Conservation (phyloP, 176 grass and related monocot genomes). For the Juncus effusus region DNA sequence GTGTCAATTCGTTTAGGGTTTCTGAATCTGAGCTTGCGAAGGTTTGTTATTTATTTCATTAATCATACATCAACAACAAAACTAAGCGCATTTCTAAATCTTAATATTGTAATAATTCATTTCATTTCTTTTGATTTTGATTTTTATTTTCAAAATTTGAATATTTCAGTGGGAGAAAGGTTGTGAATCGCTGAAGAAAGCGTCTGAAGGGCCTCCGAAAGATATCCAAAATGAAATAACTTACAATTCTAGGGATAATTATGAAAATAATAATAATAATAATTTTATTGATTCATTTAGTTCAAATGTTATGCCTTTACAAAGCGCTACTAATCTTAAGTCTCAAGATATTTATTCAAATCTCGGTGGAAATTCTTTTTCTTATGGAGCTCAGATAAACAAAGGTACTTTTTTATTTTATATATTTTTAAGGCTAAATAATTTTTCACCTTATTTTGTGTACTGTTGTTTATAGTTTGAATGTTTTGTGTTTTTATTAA, state of each 20-base stretch:
- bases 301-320: conserved; percentile 98
- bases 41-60: conserved; percentile 32
- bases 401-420: conserved; percentile 28
- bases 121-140: conserved; percentile 13
- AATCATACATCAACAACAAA: conserved; percentile 5
- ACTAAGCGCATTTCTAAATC: neutral
- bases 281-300: conserved; percentile 44
- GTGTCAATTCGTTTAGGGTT: conserved; percentile 58
- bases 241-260: conserved; percentile 59
- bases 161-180: conserved; percentile 85
- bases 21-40: conserved; percentile 53
- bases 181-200: conserved; percentile 44
- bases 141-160: conserved; percentile 22
- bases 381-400: conserved; percentile 22
- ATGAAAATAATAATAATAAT: conserved; percentile 46
- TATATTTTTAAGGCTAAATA: conserved; percentile 30
- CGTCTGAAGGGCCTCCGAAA: conserved; percentile 43
- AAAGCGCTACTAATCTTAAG: conserved; percentile 78
- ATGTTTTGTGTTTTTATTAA: neutral
- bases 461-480: neutral
- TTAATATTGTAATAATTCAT: neutral
- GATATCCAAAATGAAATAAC: conserved; percentile 87
- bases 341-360: conserved; percentile 46
- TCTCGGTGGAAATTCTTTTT: conserved; percentile 32
- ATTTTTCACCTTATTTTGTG: conserved; percentile 15